Evolutionary conservation across 345 rosid species (phyloP), one percentile per base, ranked within the genome.

Genomic region (Populus deltoides): DNA sequence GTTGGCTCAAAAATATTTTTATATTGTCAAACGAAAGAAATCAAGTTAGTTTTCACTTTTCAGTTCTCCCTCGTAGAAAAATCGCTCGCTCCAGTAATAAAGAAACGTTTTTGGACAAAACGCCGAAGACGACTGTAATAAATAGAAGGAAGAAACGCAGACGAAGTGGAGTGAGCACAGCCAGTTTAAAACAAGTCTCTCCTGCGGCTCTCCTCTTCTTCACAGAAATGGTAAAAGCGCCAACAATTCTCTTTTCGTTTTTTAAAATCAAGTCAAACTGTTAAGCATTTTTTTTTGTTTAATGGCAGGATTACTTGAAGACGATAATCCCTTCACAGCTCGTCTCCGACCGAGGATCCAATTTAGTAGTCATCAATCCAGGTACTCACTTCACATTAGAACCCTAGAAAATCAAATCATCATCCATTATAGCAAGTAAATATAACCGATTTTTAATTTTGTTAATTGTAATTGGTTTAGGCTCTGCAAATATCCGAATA

Each of bases 291-390:
- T 49, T 39, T 59, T 39, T 22, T 3, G 20, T 11, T 47, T 8
- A 3, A 15, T 27, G n/a, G 71, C 90, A 93, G 99, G 99, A 96
- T 87, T 92, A 96, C 89, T 79, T 96, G 91, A 96, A 89, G 84
- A 87, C 99, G 20, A 97, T 90, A 81, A 87, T 89, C 5, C 98
- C 99, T 20, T 93, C 97, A 62, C 98, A 96, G 78, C 90, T 96
- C 66, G 76, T 96, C 10, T 31, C 90, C 29, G 99, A 93, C 81
- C 90, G 99, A 75, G 99, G 99, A 80, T 87, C 92, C 73, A 91
- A 92, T 78, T 84, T 95, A 49, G 97, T 95, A 57, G 92, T 95
- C 78, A 89, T 96, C 74, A 93, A 96, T 80, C 93, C 93, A 3
- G 98, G 97, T 90, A 72, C 75, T 71, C n/a, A 8, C 71, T 22